Conservation (phyloP, 1,284 basidiomycete species). For the Marasmius fiardii region DNA sequence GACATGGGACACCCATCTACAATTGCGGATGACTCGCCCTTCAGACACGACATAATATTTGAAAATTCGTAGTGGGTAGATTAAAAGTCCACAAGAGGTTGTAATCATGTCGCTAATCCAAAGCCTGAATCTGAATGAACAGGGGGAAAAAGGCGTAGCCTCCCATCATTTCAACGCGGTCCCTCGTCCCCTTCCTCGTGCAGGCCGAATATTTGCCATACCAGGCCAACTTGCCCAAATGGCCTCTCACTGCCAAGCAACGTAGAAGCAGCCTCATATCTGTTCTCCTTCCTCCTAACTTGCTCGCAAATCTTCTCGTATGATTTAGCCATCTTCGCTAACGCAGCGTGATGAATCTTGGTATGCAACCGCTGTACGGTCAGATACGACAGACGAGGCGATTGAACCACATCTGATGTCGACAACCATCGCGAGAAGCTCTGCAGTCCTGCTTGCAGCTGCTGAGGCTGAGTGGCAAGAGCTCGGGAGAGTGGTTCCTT, state of each 20-base stretch:
- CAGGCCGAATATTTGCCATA: slow-evolving; percentile 76
- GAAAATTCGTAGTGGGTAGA: no score
- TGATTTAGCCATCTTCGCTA: slow-evolving; percentile 62
- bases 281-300: slow-evolving; percentile 71
- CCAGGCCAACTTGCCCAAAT: slow-evolving; percentile 69
- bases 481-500: slow-evolving; percentile 73
- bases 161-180: not conserved
- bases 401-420: slow-evolving; percentile 69
- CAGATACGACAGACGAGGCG: slow-evolving; percentile 72
- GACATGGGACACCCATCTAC: no score
- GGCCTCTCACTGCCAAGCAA: slow-evolving; percentile 80
- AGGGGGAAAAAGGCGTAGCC: not conserved
- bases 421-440: slow-evolving; percentile 71
- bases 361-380: slow-evolving; percentile 64
- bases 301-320: slow-evolving; percentile 73
- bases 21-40: no score
- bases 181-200: slow-evolving; percentile 30
- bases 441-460: slow-evolving; percentile 51
- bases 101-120: no score
- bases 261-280: slow-evolving; percentile 88
- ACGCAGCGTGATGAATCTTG: slow-evolving; percentile 71
- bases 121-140: no score
- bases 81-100: no score
- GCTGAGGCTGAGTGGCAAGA: slow-evolving; percentile 51
- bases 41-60: no score